Evolutionary conservation across 805 yeast genomes (phyloP).

Genomic region (Metschnikowia arizonensis): DNA sequence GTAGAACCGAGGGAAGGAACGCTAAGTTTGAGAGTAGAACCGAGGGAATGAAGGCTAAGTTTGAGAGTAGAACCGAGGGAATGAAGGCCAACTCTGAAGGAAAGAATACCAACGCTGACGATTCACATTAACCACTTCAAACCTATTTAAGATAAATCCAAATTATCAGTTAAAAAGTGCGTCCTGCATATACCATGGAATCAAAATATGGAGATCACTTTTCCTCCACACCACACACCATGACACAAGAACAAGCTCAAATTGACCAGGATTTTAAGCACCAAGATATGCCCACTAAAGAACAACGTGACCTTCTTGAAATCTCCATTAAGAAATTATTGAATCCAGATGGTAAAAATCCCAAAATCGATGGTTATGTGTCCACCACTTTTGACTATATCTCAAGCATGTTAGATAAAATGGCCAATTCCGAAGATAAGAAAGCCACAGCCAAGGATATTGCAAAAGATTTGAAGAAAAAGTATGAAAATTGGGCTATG

Average conservation of each 20-base stretch:
- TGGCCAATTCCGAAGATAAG: constrained; percentile 30
- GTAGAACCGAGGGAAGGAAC: background rate
- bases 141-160: no score
- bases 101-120: no score
- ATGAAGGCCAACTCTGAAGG: background rate
- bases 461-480: constrained; percentile 30
- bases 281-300: constrained; percentile 10
- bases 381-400: constrained; percentile 27
- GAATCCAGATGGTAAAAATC: constrained; percentile 29
- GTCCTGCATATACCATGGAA: no score
- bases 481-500: constrained; percentile 29
- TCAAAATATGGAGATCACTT: background rate
- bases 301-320: constrained; percentile 10
- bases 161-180: no score
- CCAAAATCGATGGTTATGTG: constrained; percentile 26
- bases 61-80: background rate
- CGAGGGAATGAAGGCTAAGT: background rate
- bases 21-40: background rate
- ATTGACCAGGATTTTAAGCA: background rate
- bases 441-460: constrained; percentile 33
- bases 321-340: constrained; percentile 13
- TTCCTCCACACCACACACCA: background rate
- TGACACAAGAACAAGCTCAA: background rate
- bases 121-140: no score
- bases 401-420: constrained; percentile 22